phyloP scores from a whole-genome alignment of 768 basidiomycete genomes.

The Leccinum sublutescens region DNA sequence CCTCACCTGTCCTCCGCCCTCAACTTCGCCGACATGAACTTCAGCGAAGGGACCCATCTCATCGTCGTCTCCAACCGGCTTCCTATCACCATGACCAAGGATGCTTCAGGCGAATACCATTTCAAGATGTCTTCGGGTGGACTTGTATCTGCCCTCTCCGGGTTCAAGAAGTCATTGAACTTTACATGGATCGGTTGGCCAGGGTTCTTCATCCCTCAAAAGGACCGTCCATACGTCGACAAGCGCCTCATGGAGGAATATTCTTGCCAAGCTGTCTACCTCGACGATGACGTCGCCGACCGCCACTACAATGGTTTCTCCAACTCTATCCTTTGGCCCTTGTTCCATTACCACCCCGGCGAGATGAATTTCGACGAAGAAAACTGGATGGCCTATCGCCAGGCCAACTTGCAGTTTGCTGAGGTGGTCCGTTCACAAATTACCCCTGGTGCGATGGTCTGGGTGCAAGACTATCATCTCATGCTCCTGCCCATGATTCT shows the following conservation, averaged over 20 bases:
- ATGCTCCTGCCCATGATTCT: slow-evolving; percentile 97
- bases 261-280: slow-evolving; percentile 96
- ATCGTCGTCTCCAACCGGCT: slow-evolving; percentile 96
- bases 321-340: slow-evolving; percentile 98
- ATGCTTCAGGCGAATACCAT: slow-evolving; percentile 89
- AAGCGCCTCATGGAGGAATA: slow-evolving; percentile 92
- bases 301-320: slow-evolving; percentile 98
- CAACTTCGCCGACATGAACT: slow-evolving; percentile 42
- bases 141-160: slow-evolving; percentile 93
- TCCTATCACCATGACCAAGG: slow-evolving; percentile 94
- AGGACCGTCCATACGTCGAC: slow-evolving; percentile 90
- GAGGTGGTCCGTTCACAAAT: slow-evolving; percentile 81
- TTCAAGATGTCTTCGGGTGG: slow-evolving; percentile 99
- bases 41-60: slow-evolving; percentile 62
- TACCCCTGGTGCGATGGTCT: slow-evolving; percentile 88
- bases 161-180: slow-evolving; percentile 96
- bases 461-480: slow-evolving; percentile 98
- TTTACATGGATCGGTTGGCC: slow-evolving; percentile 99
- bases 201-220: slow-evolving; percentile 88
- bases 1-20: slow-evolving; percentile 23
- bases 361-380: slow-evolving; percentile 99
- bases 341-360: slow-evolving; percentile 99
- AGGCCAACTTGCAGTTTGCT: slow-evolving; percentile 94
- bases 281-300: slow-evolving; percentile 98
- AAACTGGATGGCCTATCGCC: slow-evolving; percentile 97